Percentiles rank a stretch among this genome's conserved stretches.
Conservation (phyloP, 2,329 filamentous ascomycete species). For the Trichophyton simii region DNA sequence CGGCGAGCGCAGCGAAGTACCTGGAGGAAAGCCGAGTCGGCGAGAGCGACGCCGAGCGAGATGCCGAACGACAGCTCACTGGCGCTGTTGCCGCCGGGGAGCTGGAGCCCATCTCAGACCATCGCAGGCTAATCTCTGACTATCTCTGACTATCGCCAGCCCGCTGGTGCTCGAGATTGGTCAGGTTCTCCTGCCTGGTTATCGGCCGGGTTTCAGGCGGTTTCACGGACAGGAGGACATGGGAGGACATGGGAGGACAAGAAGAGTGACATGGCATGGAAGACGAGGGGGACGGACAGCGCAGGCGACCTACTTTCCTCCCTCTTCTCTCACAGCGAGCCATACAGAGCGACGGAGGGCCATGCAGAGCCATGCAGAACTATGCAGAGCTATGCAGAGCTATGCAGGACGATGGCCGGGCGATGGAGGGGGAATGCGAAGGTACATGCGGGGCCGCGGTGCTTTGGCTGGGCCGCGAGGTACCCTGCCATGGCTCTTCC, state of each 20-base stretch:
- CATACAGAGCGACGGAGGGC: no score
- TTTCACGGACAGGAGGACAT: neutral
- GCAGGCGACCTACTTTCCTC: no score
- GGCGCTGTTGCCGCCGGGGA: neutral
- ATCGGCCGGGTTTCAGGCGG: neutral
- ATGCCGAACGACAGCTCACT: neutral
- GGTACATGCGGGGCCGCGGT: neutral
- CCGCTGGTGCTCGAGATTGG: no score
- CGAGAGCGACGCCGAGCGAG: neutral
- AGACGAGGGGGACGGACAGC: no score
- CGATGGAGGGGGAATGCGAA: neutral
- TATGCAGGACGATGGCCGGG: neutral
- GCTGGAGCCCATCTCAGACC: neutral
- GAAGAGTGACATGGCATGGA: neutral
- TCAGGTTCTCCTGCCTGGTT: neutral
- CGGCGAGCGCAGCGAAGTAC: neutral
- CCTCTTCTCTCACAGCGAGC: no score
- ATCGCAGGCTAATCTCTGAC: neutral
- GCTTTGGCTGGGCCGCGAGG: neutral
- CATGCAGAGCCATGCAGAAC: no score
- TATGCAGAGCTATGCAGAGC: neutral
- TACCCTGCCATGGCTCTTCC: neutral
- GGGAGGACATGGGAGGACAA: neutral
- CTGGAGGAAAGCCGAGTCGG: neutral
- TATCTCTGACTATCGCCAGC: neutral